Evolutionary conservation across 1,284 basidiomycete species (phyloP).

Genomic region (Austroboletus novae-zelandiae): DNA sequence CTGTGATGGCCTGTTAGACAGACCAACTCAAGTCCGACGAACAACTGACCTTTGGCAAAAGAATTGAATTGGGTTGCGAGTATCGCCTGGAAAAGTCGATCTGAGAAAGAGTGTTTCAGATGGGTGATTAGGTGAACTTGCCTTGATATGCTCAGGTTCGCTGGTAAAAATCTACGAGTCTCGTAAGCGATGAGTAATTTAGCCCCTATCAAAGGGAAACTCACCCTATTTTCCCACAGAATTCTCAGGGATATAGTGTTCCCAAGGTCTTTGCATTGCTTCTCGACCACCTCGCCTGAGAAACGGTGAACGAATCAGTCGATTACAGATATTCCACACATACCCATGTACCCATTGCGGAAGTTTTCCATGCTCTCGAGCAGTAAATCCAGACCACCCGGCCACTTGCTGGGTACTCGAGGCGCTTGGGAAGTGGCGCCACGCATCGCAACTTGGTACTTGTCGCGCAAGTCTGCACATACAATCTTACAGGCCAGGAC

Average conservation of each 20-base stretch:
- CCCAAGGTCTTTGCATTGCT: conserved; percentile 21
- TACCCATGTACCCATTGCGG: conserved; percentile 35
- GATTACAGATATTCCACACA: conserved; percentile 2
- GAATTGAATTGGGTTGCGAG: conserved; percentile 40
- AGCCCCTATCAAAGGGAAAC: conserved; percentile 1
- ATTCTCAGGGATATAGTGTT: conserved; percentile 31
- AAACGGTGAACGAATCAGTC: not conserved
- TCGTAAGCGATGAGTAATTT: not conserved
- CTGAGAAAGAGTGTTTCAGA: not conserved
- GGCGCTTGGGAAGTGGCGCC: conserved; percentile 35
- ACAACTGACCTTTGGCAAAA: conserved; percentile 42
- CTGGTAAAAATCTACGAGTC: conserved; percentile 21
- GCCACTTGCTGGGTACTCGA: conserved; percentile 29
- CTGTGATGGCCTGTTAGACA: conserved; percentile 16
- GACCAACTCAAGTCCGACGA: not conserved
- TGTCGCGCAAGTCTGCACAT: conserved; percentile 24
- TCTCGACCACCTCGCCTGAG: conserved; percentile 31
- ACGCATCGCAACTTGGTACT: conserved; percentile 28
- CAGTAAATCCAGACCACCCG: conserved; percentile 34
- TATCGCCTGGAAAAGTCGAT: conserved; percentile 24
- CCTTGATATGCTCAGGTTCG: conserved; percentile 45
- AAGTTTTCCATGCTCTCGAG: conserved; percentile 21
- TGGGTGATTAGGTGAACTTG: not conserved
- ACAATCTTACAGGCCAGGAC: conserved; percentile 18
- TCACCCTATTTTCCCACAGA: conserved; percentile 34